These are phyloP conservation scores for Trapa incisa DNA, from an alignment of 345 rosid species.

Conservation along the genomic window DNA sequence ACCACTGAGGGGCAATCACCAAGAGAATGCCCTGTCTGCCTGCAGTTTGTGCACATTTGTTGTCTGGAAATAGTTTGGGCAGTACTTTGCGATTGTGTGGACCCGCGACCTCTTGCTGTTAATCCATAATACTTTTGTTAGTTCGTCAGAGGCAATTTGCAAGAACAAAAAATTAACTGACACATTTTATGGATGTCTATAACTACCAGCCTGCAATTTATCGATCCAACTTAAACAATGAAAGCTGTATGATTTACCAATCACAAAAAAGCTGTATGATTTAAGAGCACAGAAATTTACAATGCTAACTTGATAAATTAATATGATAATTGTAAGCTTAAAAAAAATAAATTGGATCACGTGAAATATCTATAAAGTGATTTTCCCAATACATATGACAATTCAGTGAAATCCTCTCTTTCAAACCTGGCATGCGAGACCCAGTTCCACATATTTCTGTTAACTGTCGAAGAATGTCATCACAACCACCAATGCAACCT, in stretches of 20 bases:
- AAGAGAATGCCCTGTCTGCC: slow-evolving; percentile 69
- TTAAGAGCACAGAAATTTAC: neutral
- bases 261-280: neutral
- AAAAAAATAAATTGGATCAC: neutral
- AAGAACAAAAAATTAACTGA: neutral
- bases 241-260: neutral
- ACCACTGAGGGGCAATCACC: slow-evolving; percentile 51
- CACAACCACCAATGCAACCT: slow-evolving; percentile 98
- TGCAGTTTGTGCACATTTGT: slow-evolving; percentile 52
- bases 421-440: slow-evolving; percentile 63
- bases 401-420: neutral
- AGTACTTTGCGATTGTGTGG: slow-evolving; percentile 33
- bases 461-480: slow-evolving; percentile 60
- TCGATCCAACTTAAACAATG: neutral
- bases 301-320: neutral
- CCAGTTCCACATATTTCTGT: slow-evolving; percentile 93
- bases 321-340: neutral
- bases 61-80: slow-evolving; percentile 43
- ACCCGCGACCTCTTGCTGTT: slow-evolving; percentile 48
- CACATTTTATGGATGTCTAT: neutral
- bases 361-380: neutral
- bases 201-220: neutral
- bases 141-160: neutral
- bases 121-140: slow-evolving; percentile 6
- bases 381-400: neutral